phyloP scores from a whole-genome alignment of 345 rosid species.

The Sapria himalayana region DNA sequence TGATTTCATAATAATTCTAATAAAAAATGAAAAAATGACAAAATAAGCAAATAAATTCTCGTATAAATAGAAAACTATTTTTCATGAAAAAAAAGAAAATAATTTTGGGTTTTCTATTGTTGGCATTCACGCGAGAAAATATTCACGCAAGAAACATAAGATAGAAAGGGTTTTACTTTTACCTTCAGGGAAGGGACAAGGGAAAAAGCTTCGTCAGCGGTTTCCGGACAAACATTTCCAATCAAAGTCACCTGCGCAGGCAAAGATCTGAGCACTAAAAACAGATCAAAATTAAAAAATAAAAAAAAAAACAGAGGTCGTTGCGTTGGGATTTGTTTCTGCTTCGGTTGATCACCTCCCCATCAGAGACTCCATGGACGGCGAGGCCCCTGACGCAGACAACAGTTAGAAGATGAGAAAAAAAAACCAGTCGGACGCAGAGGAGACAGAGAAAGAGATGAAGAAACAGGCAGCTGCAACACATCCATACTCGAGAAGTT shows the following conservation, averaged over 20 bases:
- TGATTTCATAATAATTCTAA: too few species aligned
- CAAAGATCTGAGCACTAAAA: too few species aligned
- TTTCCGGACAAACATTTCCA: constrained; percentile 64
- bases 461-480: too few species aligned
- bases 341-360: constrained; percentile 40
- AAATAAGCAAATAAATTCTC: neutral
- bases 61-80: too few species aligned
- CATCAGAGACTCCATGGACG: constrained; percentile 35
- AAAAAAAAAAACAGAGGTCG: constrained; percentile 5
- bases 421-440: too few species aligned
- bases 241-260: constrained; percentile 48
- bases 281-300: constrained; percentile 11
- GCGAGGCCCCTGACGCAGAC: constrained; percentile 34
- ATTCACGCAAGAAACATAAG: neutral
- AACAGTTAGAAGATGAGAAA: too few species aligned
- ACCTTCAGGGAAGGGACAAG: constrained; percentile 69
- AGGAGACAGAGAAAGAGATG: too few species aligned
- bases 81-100: too few species aligned
- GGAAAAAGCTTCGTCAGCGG: constrained; percentile 54
- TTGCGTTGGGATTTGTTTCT: constrained; percentile 7
- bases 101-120: too few species aligned
- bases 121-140: too few species aligned
- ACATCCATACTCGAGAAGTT: constrained; percentile 66
- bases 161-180: constrained; percentile 5
- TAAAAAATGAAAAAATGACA: too few species aligned